These are phyloP conservation scores for Rhizopus arrhizus DNA, from an alignment of 371 early-diverging fungal species.

Conservation along the genomic window DNA sequence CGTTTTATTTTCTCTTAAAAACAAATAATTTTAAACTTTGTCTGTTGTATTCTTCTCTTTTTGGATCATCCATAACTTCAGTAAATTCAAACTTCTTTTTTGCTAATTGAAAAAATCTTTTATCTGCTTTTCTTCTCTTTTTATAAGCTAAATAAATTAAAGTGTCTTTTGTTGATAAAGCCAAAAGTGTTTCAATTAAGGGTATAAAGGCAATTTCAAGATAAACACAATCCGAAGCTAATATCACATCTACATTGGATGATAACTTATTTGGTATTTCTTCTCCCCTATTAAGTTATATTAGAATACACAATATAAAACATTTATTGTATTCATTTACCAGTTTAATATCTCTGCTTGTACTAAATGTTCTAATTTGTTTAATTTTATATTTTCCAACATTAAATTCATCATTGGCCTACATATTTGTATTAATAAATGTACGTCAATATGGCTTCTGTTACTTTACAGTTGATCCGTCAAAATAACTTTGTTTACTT, in stretches of 20 bases:
- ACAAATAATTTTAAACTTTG: slow-evolving; percentile 31
- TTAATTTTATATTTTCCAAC: slow-evolving; percentile 42
- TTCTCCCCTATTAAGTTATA: slow-evolving; percentile 36
- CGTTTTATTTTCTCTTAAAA: slow-evolving; percentile 33
- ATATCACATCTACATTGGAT: slow-evolving; percentile 37
- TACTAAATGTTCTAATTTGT: slow-evolving; percentile 21
- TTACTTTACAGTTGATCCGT: slow-evolving; percentile 47
- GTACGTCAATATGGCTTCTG: slow-evolving; percentile 2
- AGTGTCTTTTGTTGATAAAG: slow-evolving; percentile 32
- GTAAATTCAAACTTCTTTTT: slow-evolving; percentile 41
- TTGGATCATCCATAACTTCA: slow-evolving; percentile 43
- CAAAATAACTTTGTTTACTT: slow-evolving; percentile 31
- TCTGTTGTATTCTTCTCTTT: slow-evolving; percentile 24
- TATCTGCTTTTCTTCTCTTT: slow-evolving; percentile 53
- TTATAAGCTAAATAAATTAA: slow-evolving; percentile 45
- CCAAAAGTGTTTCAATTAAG: slow-evolving; percentile 40
- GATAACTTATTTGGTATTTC: slow-evolving; percentile 18
- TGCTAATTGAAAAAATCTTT: slow-evolving; percentile 49
- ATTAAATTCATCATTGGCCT: slow-evolving; percentile 49
- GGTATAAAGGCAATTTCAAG: slow-evolving; percentile 50
- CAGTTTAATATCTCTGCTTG: slow-evolving; percentile 40
- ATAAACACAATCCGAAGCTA: slow-evolving; percentile 58
- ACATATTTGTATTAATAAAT: slow-evolving; percentile 4
- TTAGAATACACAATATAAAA: neutral
- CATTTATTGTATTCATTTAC: slow-evolving; percentile 20